Conservation (phyloP, 2,329 filamentous ascomycete genomes). For the Rutstroemia sp. region DNA sequence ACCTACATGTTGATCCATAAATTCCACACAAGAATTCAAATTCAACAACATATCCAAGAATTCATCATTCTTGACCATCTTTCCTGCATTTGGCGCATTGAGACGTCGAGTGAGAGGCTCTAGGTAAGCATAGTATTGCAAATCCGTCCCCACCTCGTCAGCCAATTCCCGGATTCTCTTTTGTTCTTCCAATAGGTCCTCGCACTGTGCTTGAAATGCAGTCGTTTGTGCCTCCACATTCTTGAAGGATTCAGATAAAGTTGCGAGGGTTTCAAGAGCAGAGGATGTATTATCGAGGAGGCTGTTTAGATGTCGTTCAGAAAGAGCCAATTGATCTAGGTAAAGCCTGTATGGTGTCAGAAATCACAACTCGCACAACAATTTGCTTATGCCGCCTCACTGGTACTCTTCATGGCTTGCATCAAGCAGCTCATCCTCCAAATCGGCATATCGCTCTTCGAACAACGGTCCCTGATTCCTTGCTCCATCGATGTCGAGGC, state of each 20-base stretch:
- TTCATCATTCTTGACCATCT: constrained; percentile 72
- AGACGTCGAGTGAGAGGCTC: constrained; percentile 84
- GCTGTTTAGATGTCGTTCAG: constrained; percentile 72
- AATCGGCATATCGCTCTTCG: constrained; percentile 47
- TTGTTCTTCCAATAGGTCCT: constrained; percentile 78
- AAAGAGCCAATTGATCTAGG: constrained; percentile 71
- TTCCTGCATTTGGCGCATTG: constrained; percentile 85
- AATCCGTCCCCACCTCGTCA: constrained; percentile 76
- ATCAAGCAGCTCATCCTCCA: constrained; percentile 64
- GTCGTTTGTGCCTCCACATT: constrained; percentile 84
- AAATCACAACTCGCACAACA: neutral
- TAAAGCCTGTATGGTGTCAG: constrained; percentile 56
- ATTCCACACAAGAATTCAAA: constrained; percentile 83
- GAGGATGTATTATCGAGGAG: constrained; percentile 71
- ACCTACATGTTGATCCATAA: constrained; percentile 80
- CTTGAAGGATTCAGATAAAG: constrained; percentile 78
- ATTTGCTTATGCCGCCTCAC: constrained; percentile 39
- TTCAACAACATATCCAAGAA: constrained; percentile 85
- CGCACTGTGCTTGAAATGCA: constrained; percentile 88
- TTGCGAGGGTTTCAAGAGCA: constrained; percentile 68
- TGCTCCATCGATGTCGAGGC: constrained; percentile 29
- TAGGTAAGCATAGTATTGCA: constrained; percentile 92
- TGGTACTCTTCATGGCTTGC: constrained; percentile 81
- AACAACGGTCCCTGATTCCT: constrained; percentile 41
- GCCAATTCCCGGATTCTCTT: constrained; percentile 70